Conservation (phyloP, 2,329 filamentous ascomycete genomes). For the Aspergillus jensenii region DNA sequence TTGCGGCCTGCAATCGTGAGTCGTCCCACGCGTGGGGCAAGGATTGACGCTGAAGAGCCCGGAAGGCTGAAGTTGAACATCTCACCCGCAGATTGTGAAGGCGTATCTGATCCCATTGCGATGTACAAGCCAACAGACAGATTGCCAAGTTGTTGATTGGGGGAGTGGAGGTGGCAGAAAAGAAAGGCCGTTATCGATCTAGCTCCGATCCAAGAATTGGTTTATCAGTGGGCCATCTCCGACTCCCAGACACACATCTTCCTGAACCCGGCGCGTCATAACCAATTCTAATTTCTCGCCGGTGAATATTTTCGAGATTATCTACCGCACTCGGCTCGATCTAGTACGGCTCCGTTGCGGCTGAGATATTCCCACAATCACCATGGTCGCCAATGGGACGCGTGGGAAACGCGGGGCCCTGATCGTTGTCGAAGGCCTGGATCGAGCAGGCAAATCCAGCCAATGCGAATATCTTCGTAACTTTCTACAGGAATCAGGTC, state of each 20-base stretch:
- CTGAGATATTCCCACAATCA: not conserved
- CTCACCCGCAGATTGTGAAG: slow-evolving; percentile 22
- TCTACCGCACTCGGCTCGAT: not conserved
- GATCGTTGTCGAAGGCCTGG: slow-evolving; percentile 83
- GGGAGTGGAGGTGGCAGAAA: not conserved
- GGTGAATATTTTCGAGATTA: not conserved
- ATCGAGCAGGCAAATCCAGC: slow-evolving; percentile 88
- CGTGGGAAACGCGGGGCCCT: slow-evolving; percentile 62
- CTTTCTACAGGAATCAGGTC: slow-evolving; percentile 51
- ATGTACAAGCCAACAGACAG: not conserved
- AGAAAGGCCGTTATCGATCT: slow-evolving; percentile 10
- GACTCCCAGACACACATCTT: not conserved
- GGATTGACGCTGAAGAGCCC: slow-evolving; percentile 30
- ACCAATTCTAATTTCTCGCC: not conserved
- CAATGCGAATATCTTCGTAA: slow-evolving; percentile 71
- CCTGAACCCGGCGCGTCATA: not conserved
- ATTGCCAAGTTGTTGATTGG: not conserved
- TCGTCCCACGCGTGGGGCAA: slow-evolving; percentile 64
- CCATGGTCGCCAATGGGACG: slow-evolving; percentile 20
- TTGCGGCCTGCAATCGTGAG: slow-evolving; percentile 63
- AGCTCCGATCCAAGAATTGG: not conserved
- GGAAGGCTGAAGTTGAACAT: slow-evolving; percentile 43
- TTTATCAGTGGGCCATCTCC: not conserved
- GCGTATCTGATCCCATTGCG: slow-evolving; percentile 31
- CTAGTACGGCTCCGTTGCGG: not conserved